These are phyloP conservation scores for Ophiorrhiza pumila DNA, from an alignment of 257 asterid species.

Conservation along the genomic window DNA sequence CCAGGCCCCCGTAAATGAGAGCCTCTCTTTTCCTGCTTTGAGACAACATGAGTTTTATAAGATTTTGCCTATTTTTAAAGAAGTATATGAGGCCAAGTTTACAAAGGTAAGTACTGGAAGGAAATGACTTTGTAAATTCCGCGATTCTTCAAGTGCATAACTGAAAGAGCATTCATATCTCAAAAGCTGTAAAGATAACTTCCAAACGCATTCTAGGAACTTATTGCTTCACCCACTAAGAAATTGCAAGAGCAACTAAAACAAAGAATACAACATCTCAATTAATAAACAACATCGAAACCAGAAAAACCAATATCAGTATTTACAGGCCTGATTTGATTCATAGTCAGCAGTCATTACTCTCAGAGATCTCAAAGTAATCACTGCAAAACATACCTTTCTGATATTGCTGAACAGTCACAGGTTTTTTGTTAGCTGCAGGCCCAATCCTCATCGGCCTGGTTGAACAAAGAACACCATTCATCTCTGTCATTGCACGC, in stretches of 20 bases:
- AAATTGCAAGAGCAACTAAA: slow-evolving; percentile 25
- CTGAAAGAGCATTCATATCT: slow-evolving; percentile 38
- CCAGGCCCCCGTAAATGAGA: slow-evolving; percentile 95
- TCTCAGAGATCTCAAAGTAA: slow-evolving; percentile 10
- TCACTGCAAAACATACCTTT: slow-evolving; percentile 39
- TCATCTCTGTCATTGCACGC: slow-evolving; percentile 86
- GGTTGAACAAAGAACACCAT: slow-evolving; percentile 68
- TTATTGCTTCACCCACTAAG: slow-evolving; percentile 29
- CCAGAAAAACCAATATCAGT: slow-evolving; percentile 3
- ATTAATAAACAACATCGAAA: slow-evolving; percentile 11
- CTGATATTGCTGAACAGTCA: slow-evolving; percentile 37
- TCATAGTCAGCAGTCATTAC: slow-evolving; percentile 1
- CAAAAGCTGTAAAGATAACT: slow-evolving; percentile 37
- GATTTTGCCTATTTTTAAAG: slow-evolving; percentile 47
- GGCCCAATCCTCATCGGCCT: slow-evolving; percentile 93
- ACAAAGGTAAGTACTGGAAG: slow-evolving; percentile 54
- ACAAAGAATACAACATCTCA: slow-evolving; percentile 12
- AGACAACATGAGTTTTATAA: slow-evolving; percentile 77
- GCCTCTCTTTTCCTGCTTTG: slow-evolving; percentile 95
- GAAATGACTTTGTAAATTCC: slow-evolving; percentile 49
- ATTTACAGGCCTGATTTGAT: neutral
- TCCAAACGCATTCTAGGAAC: slow-evolving; percentile 32
- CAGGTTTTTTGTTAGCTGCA: slow-evolving; percentile 74
- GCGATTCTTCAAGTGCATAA: slow-evolving; percentile 44
- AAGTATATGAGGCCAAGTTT: slow-evolving; percentile 53